A percentile compares a stretch with the other conserved stretches of the same genome.
Conservation (phyloP, 2,329 filamentous ascomycete species). For the Zymoseptoria crescenta region DNA sequence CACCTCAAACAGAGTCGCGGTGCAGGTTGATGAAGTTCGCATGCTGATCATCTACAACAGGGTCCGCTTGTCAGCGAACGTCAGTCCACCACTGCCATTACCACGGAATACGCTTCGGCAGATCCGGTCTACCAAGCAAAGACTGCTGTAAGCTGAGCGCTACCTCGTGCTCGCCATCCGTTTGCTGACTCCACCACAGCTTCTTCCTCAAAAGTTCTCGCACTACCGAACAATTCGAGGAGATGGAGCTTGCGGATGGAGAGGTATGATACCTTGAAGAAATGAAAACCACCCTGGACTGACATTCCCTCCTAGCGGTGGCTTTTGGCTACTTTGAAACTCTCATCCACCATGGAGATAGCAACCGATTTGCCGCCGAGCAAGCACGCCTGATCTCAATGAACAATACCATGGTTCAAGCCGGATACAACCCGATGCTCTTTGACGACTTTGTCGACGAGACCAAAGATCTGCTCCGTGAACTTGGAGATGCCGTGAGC, state of each 20-base stretch:
- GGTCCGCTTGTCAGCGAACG: slow-evolving; percentile 75
- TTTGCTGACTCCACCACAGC: slow-evolving; percentile 40
- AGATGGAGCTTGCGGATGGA: slow-evolving; percentile 95
- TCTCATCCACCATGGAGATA: slow-evolving; percentile 60
- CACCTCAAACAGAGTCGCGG: slow-evolving; percentile 18
- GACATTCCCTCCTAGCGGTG: slow-evolving; percentile 55
- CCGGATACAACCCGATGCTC: slow-evolving; percentile 61
- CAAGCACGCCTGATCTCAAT: slow-evolving; percentile 63
- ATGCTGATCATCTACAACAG: slow-evolving; percentile 42
- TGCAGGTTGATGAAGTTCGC: slow-evolving; percentile 14
- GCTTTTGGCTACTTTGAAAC: slow-evolving; percentile 90
- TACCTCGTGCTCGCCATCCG: slow-evolving; percentile 6
- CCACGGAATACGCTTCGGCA: slow-evolving; percentile 78
- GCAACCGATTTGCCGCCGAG: slow-evolving; percentile 60
- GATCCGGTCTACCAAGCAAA: slow-evolving; percentile 80
- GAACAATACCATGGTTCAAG: slow-evolving; percentile 59
- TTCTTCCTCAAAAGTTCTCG: slow-evolving; percentile 73
- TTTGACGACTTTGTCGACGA: slow-evolving; percentile 80
- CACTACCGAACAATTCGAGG: slow-evolving; percentile 82
- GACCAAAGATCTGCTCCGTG: slow-evolving; percentile 59
- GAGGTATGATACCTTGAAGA: slow-evolving; percentile 57
- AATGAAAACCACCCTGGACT: slow-evolving; percentile 11
- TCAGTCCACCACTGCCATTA: slow-evolving; percentile 67
- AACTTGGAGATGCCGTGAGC: slow-evolving; percentile 51
- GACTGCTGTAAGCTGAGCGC: slow-evolving; percentile 60